phyloP scores from a whole-genome alignment of 2,329 filamentous ascomycete genomes.

The Ophiocordyceps camponoti-saundersi region DNA sequence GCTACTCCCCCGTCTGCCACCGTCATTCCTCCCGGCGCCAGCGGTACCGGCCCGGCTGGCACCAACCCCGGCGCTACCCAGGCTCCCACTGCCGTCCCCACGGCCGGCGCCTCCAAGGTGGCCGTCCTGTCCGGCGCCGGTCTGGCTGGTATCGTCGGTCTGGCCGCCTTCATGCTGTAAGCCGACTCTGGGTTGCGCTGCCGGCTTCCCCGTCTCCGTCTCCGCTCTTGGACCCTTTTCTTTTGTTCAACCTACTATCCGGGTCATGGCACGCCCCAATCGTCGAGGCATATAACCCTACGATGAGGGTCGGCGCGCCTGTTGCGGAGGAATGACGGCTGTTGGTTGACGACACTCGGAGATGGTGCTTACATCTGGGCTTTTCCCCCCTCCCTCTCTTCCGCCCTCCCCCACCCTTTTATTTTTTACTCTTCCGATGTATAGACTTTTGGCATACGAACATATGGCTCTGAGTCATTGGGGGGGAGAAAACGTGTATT shows the following conservation, averaged over 20 bases:
- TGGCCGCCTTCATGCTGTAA: slow-evolving; percentile 43
- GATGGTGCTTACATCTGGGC: no score
- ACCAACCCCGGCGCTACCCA: slow-evolving; percentile 10
- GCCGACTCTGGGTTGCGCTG: slow-evolving; percentile 15
- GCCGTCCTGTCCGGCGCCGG: slow-evolving; percentile 39
- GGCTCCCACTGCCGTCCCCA: slow-evolving; percentile 22
- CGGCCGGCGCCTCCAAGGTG: slow-evolving; percentile 38
- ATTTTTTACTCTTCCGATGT: slow-evolving; percentile 10
- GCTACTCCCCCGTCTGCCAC: slow-evolving; percentile 9
- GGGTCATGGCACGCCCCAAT: slow-evolving; percentile 18
- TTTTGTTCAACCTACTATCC: slow-evolving; percentile 21
- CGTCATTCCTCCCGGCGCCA: slow-evolving; percentile 6
- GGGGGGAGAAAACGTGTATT: not conserved
- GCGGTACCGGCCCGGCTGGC: slow-evolving; percentile 1
- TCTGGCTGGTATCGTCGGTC: slow-evolving; percentile 41
- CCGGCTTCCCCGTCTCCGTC: slow-evolving; percentile 17
- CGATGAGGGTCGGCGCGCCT: slow-evolving; percentile 10
- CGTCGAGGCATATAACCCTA: slow-evolving; percentile 19
- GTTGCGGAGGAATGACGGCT: slow-evolving; percentile 5
- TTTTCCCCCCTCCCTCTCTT: no score
- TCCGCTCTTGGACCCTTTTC: slow-evolving; percentile 19
- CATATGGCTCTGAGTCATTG: slow-evolving; percentile 16
- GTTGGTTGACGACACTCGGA: no score
- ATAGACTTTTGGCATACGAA: slow-evolving; percentile 19
- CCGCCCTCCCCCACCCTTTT: slow-evolving; percentile 6